phyloP scores from a whole-genome alignment of 1,284 basidiomycete species.

The Chalciporus sp. region DNA sequence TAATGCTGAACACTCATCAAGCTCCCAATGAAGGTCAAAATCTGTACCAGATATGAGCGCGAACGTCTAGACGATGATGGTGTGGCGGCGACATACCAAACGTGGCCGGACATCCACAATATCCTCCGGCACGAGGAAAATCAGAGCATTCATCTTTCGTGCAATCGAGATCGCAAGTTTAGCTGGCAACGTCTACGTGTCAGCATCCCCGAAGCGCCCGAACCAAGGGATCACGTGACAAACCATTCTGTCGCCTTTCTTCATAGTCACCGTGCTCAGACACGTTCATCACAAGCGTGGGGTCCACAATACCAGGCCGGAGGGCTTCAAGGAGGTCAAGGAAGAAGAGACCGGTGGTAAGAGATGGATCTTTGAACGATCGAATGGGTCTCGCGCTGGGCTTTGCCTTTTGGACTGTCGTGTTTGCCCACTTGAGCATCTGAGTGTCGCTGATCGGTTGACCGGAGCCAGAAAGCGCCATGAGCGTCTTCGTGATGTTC shows the following conservation, averaged over 20 bases:
- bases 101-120: slow-evolving; percentile 87
- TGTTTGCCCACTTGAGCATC: slow-evolving; percentile 96
- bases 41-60: slow-evolving; percentile 40
- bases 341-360: slow-evolving; percentile 92
- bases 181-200: slow-evolving; percentile 48
- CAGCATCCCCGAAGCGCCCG: background rate
- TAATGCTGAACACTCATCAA: slow-evolving; percentile 61
- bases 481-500: slow-evolving; percentile 92
- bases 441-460: slow-evolving; percentile 87
- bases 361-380: slow-evolving; percentile 93
- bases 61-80: background rate
- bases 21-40: slow-evolving; percentile 72
- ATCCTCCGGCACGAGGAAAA: slow-evolving; percentile 97
- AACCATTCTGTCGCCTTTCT: slow-evolving; percentile 90
- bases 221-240: slow-evolving; percentile 24
- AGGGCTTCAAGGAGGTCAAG: slow-evolving; percentile 91
- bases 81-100: slow-evolving; percentile 54
- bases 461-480: slow-evolving; percentile 72
- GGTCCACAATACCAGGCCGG: slow-evolving; percentile 95
- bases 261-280: slow-evolving; percentile 77
- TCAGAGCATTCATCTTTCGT: slow-evolving; percentile 94
- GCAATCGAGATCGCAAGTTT: slow-evolving; percentile 98
- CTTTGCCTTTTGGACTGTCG: slow-evolving; percentile 76
- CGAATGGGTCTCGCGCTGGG: slow-evolving; percentile 74
- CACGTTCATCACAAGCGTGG: slow-evolving; percentile 73